Percentiles rank a stretch among this genome's conserved stretches.
phyloP scores from a whole-genome alignment of 495 filamentous ascomycete genomes.

The Annulohypoxylon bovei region DNA sequence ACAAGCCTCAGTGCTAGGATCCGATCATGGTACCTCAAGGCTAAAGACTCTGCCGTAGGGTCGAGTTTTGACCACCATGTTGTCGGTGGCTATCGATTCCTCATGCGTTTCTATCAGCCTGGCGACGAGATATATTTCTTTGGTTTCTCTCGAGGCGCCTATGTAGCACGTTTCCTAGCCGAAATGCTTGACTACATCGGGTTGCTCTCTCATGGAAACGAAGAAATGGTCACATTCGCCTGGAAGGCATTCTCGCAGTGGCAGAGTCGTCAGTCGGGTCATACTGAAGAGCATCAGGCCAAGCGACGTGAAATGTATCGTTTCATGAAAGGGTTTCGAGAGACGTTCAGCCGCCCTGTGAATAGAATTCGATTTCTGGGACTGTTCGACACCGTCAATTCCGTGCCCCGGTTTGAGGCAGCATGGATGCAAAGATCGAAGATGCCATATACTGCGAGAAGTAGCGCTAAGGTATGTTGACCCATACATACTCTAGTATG shows the following conservation, averaged over 20 bases:
- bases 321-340: constrained; percentile 85
- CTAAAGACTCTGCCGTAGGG: constrained; percentile 85
- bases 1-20: constrained; percentile 70
- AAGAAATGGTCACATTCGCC: constrained; percentile 84
- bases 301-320: constrained; percentile 69
- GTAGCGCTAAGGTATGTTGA: constrained; percentile 66
- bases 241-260: constrained; percentile 91
- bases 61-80: constrained; percentile 86
- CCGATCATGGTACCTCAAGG: constrained; percentile 80
- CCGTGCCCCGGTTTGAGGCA: constrained; percentile 81
- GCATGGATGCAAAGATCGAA: constrained; percentile 87
- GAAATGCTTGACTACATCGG: constrained; percentile 90
- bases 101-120: constrained; percentile 84
- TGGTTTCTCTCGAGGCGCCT: constrained; percentile 87
- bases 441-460: constrained; percentile 84
- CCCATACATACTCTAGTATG: constrained; percentile 66
- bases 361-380: constrained; percentile 75
- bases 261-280: constrained; percentile 73
- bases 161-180: constrained; percentile 84
- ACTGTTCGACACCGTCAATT: constrained; percentile 82
- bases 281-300: constrained; percentile 64
- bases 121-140: constrained; percentile 87
- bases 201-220: constrained; percentile 82
- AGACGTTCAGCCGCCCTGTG: constrained; percentile 84
- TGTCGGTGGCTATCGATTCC: constrained; percentile 85